Evolutionary conservation across 2,329 filamentous ascomycete species (phyloP).

Genomic region (Venturia asperata): DNA sequence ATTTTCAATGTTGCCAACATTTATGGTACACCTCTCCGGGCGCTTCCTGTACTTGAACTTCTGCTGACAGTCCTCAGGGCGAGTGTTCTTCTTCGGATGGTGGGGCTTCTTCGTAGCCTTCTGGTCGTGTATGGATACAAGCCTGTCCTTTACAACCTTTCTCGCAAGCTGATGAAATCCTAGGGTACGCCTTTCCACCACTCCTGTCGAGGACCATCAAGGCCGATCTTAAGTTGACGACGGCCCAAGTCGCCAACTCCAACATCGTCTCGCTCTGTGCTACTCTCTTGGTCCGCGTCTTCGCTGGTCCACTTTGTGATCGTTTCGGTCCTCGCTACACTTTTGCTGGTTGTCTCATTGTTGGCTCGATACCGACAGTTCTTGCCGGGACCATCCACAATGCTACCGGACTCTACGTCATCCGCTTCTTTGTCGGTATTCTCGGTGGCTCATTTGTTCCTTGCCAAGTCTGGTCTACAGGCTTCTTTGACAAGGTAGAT

Average conservation of each 20-base stretch:
- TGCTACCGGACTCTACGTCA: conserved; percentile 59
- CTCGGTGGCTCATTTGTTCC: conserved; percentile 73
- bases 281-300: conserved; percentile 62
- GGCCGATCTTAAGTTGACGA: conserved; percentile 64
- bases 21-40: conserved; percentile 49
- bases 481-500: conserved; percentile 70
- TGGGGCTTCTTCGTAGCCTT: conserved; percentile 81
- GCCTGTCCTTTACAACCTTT: no score
- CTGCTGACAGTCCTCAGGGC: conserved; percentile 24
- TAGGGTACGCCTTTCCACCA: conserved; percentile 72
- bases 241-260: conserved; percentile 72
- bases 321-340: conserved; percentile 72
- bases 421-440: conserved; percentile 75
- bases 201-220: conserved; percentile 73
- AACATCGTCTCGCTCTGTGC: conserved; percentile 70
- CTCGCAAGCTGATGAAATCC: background rate
- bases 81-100: conserved; percentile 87
- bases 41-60: background rate
- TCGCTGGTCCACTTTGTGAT: conserved; percentile 81
- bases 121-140: conserved; percentile 53
- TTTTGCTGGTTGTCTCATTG: conserved; percentile 68
- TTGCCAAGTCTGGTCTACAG: conserved; percentile 88
- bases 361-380: conserved; percentile 73
- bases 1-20: conserved; percentile 68
- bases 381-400: conserved; percentile 70